A percentile compares a stretch with the other conserved stretches of the same genome.
Evolutionary conservation across 257 asterid species (phyloP).

Genomic region (Mentha longifolia): DNA sequence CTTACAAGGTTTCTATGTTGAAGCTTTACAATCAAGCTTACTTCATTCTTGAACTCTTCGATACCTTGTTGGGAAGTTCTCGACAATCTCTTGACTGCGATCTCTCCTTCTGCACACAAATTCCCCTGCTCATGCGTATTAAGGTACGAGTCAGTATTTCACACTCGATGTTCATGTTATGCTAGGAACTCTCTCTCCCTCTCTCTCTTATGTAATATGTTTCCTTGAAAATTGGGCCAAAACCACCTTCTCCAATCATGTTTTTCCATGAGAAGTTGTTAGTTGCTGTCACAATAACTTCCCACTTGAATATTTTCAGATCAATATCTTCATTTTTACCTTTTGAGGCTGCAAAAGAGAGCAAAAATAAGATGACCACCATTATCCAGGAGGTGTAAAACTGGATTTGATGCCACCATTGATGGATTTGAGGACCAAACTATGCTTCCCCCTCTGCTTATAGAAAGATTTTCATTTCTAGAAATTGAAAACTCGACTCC

Average conservation of each 20-base stretch:
- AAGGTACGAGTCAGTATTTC: not conserved
- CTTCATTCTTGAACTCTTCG: conserved; percentile 41
- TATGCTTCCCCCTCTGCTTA: not conserved
- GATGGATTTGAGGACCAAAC: not conserved
- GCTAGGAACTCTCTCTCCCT: too few relatives aligned
- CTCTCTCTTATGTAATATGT: not conserved
- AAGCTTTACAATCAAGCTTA: conserved; percentile 45
- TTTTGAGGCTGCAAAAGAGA: not conserved
- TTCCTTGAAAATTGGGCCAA: conserved; percentile 59
- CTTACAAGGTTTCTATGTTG: conserved; percentile 57
- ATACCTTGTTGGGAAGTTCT: conserved; percentile 46
- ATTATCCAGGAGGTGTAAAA: not conserved
- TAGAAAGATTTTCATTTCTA: not conserved
- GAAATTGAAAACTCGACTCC: not conserved
- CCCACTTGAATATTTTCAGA: conserved; percentile 14
- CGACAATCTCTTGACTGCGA: conserved; percentile 58
- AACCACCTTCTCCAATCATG: conserved; percentile 41
- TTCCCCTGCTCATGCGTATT: conserved; percentile 41
- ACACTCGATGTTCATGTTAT: not conserved
- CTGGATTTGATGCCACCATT: not conserved
- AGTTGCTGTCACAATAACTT: not conserved
- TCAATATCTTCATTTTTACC: conserved; percentile 34
- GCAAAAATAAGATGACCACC: conserved; percentile 3
- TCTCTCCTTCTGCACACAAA: conserved; percentile 35
- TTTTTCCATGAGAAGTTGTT: conserved; percentile 39